Evolutionary conservation across 768 basidiomycete genomes (phyloP).

Genomic region (Dacryopinax spathularia): DNA sequence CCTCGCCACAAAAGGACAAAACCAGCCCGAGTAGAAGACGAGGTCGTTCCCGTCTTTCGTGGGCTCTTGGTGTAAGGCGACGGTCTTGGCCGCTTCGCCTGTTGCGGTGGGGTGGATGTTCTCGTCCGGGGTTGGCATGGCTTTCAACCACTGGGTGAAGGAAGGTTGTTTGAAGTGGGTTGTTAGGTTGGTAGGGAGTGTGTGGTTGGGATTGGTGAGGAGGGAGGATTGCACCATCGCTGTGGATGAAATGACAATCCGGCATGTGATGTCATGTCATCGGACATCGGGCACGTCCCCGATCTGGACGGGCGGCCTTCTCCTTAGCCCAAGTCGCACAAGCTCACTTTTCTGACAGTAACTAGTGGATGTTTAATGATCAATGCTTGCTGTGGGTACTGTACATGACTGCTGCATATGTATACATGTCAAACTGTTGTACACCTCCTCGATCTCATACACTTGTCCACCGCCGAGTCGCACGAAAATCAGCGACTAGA

Average conservation of each 20-base stretch:
- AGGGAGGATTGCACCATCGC: background rate
- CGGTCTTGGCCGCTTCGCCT: slow-evolving; percentile 37
- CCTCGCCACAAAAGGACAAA: slow-evolving; percentile 72
- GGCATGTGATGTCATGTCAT: background rate
- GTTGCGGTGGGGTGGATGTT: slow-evolving; percentile 48
- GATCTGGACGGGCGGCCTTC: no score
- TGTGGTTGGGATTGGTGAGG: background rate
- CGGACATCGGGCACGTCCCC: no score
- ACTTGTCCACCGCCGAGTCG: background rate
- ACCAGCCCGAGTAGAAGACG: slow-evolving; percentile 56
- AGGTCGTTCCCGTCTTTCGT: slow-evolving; percentile 29
- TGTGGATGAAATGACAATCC: background rate
- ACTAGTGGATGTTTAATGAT: no score
- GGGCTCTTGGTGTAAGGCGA: slow-evolving; percentile 36
- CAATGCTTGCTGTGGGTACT: no score
- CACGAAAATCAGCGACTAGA: background rate
- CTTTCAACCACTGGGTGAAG: no score
- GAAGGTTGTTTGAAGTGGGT: background rate
- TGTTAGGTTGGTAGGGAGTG: background rate
- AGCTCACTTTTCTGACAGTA: no score
- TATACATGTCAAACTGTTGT: background rate
- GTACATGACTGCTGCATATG: background rate
- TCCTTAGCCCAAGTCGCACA: no score
- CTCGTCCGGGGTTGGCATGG: slow-evolving; percentile 29
- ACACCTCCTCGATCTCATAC: background rate